Conservation (phyloP, 305 asterid genomes). For the Petunia hybrid region DNA sequence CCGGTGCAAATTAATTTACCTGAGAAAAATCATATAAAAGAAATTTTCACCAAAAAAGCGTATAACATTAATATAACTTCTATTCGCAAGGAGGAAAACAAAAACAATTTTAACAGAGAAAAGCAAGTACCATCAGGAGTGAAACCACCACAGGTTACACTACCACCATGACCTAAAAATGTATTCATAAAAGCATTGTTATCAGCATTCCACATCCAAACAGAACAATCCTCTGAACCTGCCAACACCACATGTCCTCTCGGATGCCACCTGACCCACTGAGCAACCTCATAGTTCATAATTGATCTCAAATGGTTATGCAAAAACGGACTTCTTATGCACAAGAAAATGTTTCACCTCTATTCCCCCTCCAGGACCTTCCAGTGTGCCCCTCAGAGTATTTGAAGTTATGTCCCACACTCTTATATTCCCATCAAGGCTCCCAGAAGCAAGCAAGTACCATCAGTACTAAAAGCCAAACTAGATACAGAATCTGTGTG, state of each 20-base stretch:
- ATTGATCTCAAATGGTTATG: slow-evolving; percentile 17
- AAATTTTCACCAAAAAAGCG: slow-evolving; percentile 42
- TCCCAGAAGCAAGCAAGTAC: slow-evolving; percentile 84
- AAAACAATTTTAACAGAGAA: slow-evolving; percentile 27
- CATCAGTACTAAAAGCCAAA: slow-evolving; percentile 78
- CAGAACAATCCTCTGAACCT: slow-evolving; percentile 83
- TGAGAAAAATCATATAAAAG: neutral
- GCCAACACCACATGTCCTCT: slow-evolving; percentile 80
- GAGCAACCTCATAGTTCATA: slow-evolving; percentile 10
- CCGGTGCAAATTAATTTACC: slow-evolving; percentile 83
- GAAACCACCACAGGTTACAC: slow-evolving; percentile 88
- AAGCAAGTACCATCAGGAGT: slow-evolving; percentile 80
- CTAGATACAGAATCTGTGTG: slow-evolving; percentile 77
- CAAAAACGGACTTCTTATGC: neutral
- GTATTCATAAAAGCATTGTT: slow-evolving; percentile 56
- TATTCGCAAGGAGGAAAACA: slow-evolving; percentile 20
- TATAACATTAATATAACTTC: neutral
- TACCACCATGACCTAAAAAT: slow-evolving; percentile 71
- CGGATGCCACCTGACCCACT: slow-evolving; percentile 96
- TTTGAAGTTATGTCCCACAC: slow-evolving; percentile 71
- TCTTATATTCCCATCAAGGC: slow-evolving; percentile 76
- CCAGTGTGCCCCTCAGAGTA: slow-evolving; percentile 66
- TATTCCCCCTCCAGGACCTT: slow-evolving; percentile 81
- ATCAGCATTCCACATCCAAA: slow-evolving; percentile 94
- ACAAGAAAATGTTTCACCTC: slow-evolving; percentile 61